Percentiles rank a stretch among this genome's conserved stretches.
These are phyloP conservation scores for Aspergillus ruber DNA, from an alignment of 2,329 filamentous ascomycete genomes.

Conservation along the genomic window DNA sequence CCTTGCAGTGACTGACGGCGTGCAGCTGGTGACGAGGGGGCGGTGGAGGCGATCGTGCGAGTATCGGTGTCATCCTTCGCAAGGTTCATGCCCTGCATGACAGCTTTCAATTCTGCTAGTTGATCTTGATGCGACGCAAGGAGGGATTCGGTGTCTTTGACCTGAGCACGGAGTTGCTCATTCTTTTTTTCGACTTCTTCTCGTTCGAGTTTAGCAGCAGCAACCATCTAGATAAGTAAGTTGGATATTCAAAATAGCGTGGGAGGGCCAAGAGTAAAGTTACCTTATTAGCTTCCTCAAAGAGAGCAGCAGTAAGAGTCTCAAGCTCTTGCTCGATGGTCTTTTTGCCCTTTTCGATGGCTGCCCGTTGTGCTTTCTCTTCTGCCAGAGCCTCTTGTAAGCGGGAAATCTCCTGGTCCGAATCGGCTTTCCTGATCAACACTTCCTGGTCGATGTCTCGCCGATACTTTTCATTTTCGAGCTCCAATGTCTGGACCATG, in stretches of 20 bases:
- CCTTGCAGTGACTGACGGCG: slow-evolving; percentile 48
- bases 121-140: slow-evolving; percentile 90
- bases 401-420: slow-evolving; percentile 64
- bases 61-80: slow-evolving; percentile 62
- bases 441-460: slow-evolving; percentile 65
- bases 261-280: slow-evolving; percentile 10
- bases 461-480: slow-evolving; percentile 62
- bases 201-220: slow-evolving; percentile 76
- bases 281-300: slow-evolving; percentile 91
- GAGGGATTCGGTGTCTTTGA: slow-evolving; percentile 78
- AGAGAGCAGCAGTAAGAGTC: slow-evolving; percentile 82
- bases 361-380: slow-evolving; percentile 58
- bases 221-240: slow-evolving; percentile 64
- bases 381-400: slow-evolving; percentile 56
- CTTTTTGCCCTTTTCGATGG: slow-evolving; percentile 72
- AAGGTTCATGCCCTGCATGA: slow-evolving; percentile 82
- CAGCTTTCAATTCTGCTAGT: slow-evolving; percentile 78
- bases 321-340: slow-evolving; percentile 90
- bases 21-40: slow-evolving; percentile 74
- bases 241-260: not conserved
- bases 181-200: slow-evolving; percentile 77
- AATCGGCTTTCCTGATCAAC: slow-evolving; percentile 65
- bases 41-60: slow-evolving; percentile 58
- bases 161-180: slow-evolving; percentile 76
- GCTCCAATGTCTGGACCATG: slow-evolving; percentile 63